Percentiles rank a stretch among this genome's conserved stretches.
Conservation (phyloP, 805 yeast species). For the Pichia membranifaciens region DNA sequence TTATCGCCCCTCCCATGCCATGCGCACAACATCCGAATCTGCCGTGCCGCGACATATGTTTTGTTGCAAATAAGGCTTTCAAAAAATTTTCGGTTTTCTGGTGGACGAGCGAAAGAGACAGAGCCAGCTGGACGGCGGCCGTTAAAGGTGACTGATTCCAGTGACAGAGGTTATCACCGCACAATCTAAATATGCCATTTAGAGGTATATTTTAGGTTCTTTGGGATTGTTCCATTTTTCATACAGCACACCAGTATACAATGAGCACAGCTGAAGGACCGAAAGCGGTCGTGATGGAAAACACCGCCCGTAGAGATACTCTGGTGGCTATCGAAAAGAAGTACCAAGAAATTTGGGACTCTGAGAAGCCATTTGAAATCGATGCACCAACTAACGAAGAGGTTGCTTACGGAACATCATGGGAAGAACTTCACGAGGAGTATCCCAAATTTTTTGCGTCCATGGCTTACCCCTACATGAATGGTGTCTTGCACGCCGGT, state of each 20-base stretch:
- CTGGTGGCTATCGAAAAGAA: slow-evolving; percentile 82
- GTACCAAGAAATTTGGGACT: slow-evolving; percentile 83
- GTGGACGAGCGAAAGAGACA: too few species aligned
- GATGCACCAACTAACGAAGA: slow-evolving; percentile 81
- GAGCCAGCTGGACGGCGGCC: background rate
- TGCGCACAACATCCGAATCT: background rate
- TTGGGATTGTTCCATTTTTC: too few species aligned
- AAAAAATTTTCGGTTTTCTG: background rate
- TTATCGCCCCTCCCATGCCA: background rate
- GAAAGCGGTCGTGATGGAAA: slow-evolving; percentile 38
- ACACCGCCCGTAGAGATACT: slow-evolving; percentile 91
- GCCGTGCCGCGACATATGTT: background rate
- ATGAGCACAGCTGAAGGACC: slow-evolving; percentile 17
- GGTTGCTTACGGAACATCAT: slow-evolving; percentile 43
- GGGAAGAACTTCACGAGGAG: slow-evolving; percentile 67
- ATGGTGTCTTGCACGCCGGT: slow-evolving; percentile 97
- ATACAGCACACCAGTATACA: background rate
- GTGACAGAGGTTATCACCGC: too few species aligned
- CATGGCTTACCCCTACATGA: slow-evolving; percentile 99
- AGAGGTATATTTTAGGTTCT: too few species aligned
- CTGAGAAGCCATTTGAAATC: slow-evolving; percentile 77
- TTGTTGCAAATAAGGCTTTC: background rate
- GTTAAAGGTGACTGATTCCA: too few species aligned
- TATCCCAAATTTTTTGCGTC: slow-evolving; percentile 86
- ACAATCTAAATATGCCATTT: too few species aligned